phyloP scores from a whole-genome alignment of 768 basidiomycete genomes.

The Neoboletus magnificus region DNA sequence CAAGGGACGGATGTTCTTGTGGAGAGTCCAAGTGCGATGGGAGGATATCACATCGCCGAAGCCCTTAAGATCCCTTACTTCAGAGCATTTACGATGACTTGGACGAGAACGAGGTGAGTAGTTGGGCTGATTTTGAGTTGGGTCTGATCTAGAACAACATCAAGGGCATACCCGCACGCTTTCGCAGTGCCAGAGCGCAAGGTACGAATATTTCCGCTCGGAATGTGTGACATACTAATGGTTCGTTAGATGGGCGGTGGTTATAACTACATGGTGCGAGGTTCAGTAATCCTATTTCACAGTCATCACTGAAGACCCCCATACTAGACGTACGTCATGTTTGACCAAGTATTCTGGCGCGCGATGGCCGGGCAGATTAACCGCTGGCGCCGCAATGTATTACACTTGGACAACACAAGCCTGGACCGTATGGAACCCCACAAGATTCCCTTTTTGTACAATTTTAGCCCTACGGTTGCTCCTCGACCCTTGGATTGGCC shows the following conservation, averaged over 20 bases:
- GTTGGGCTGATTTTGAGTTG: not conserved
- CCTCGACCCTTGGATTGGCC: slow-evolving; percentile 98
- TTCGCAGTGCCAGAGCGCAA: slow-evolving; percentile 97
- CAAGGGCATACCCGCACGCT: slow-evolving; percentile 92
- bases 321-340: slow-evolving; percentile 85
- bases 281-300: not conserved
- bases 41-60: slow-evolving; percentile 95
- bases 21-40: slow-evolving; percentile 97
- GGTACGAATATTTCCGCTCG: slow-evolving; percentile 37
- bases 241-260: slow-evolving; percentile 79
- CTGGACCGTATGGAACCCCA: slow-evolving; percentile 96
- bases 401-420: slow-evolving; percentile 76
- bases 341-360: slow-evolving; percentile 97
- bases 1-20: slow-evolving; percentile 91
- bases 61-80: slow-evolving; percentile 92
- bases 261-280: slow-evolving; percentile 93
- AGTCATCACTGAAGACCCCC: not conserved
- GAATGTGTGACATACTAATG: slow-evolving; percentile 13
- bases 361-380: slow-evolving; percentile 94
- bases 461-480: slow-evolving; percentile 88
- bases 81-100: slow-evolving; percentile 96
- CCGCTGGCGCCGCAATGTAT: slow-evolving; percentile 78
- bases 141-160: slow-evolving; percentile 2
- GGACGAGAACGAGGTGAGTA: slow-evolving; percentile 81
- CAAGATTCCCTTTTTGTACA: slow-evolving; percentile 97